These are phyloP conservation scores for Fusarium temperatum DNA, from an alignment of 2,329 filamentous ascomycete genomes.

Conservation along the genomic window DNA sequence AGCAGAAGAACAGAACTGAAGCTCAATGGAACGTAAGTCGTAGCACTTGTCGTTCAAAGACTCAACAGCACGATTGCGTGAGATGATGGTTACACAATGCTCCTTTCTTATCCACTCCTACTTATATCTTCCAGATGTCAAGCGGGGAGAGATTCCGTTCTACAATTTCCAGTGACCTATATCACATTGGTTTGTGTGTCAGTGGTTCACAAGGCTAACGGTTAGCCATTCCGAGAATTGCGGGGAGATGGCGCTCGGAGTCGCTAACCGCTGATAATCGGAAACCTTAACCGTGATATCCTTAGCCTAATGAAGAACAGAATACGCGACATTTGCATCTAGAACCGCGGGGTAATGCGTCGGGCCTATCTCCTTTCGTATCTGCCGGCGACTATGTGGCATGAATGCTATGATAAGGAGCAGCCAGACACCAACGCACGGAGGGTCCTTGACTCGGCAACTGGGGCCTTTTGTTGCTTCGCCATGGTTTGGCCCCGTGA, in stretches of 20 bases:
- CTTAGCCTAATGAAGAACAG: not conserved
- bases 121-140: not conserved
- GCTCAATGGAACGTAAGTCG: fast-evolving
- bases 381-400: not conserved
- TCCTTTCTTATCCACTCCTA: not conserved
- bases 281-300: not conserved
- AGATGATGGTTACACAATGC: not conserved
- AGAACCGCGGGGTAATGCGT: slow-evolving; percentile 1
- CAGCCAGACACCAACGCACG: not conserved
- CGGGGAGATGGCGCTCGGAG: not conserved
- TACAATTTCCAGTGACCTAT: not conserved
- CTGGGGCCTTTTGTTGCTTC: not conserved
- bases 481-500: not conserved
- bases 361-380: not conserved
- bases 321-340: not conserved
- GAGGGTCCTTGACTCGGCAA: not conserved
- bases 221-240: slow-evolving; percentile 2
- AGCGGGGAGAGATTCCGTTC: fast-evolving
- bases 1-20: fast-evolving
- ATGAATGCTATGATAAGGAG: not conserved
- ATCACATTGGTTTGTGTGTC: not conserved
- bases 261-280: not conserved
- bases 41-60: not conserved
- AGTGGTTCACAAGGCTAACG: not conserved
- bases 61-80: too few relatives aligned